These are phyloP conservation scores for Encephalitozoon hellem DNA, from an alignment of 371 early-diverging fungal species.

Conservation along the genomic window DNA sequence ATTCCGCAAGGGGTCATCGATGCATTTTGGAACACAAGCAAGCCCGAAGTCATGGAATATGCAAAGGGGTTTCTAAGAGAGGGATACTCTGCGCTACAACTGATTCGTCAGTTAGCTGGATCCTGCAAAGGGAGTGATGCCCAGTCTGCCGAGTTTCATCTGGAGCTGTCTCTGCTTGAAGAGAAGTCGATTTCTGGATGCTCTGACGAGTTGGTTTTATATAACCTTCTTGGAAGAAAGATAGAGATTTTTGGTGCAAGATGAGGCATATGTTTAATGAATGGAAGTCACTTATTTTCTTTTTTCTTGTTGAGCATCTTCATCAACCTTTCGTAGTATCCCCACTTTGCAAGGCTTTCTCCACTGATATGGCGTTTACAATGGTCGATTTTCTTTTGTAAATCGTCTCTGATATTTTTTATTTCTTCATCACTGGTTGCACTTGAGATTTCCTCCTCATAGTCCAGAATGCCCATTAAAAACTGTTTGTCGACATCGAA, in stretches of 20 bases:
- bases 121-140: constrained; percentile 2
- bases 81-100: constrained; percentile 51
- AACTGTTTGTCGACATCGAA: constrained; percentile 16
- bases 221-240: constrained; percentile 35
- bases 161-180: constrained; percentile 27
- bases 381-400: constrained; percentile 28
- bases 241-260: constrained; percentile 12
- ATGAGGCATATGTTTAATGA: background rate
- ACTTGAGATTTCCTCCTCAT: constrained; percentile 39
- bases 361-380: constrained; percentile 42
- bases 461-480: constrained; percentile 22
- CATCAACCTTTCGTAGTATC: constrained; percentile 44
- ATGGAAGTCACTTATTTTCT: background rate
- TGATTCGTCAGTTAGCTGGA: constrained; percentile 47
- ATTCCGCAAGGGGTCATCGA: constrained; percentile 42
- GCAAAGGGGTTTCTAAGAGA: constrained; percentile 31
- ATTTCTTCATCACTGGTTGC: background rate
- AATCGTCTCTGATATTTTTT: constrained; percentile 2
- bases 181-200: constrained; percentile 38
- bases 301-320: constrained; percentile 20
- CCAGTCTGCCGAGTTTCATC: constrained; percentile 16
- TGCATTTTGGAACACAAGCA: constrained; percentile 28
- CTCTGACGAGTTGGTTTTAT: constrained; percentile 44
- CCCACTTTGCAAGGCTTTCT: constrained; percentile 43
- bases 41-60: constrained; percentile 15